These are phyloP conservation scores for Dactylella cylindrospora DNA, from an alignment of 2,329 filamentous ascomycete species.

Conservation along the genomic window DNA sequence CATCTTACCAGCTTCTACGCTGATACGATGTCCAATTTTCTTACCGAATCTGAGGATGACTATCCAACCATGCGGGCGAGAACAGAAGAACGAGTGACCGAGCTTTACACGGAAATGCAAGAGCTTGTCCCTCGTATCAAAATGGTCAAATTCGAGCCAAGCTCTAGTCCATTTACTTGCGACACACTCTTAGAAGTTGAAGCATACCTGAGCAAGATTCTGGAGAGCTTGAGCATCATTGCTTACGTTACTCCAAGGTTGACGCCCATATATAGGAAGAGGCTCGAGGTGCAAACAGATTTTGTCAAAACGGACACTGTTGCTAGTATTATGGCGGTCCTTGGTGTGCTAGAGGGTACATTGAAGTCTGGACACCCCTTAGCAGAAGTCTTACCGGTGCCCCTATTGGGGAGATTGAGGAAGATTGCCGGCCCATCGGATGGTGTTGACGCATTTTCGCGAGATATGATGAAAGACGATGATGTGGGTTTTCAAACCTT, in stretches of 20 bases:
- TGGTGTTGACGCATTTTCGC: constrained; percentile 15
- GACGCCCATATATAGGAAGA: constrained; percentile 53
- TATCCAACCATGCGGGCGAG: constrained; percentile 46
- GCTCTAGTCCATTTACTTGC: constrained; percentile 52
- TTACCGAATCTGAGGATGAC: constrained; percentile 52
- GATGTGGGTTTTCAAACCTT: no score
- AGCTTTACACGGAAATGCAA: constrained; percentile 47
- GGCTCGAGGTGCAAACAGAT: constrained; percentile 53
- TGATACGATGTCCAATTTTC: constrained; percentile 53
- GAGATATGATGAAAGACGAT: constrained; percentile 32
- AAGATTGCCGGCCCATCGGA: constrained; percentile 20
- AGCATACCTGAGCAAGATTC: constrained; percentile 50
- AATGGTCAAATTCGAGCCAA: constrained; percentile 53
- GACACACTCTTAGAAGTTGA: constrained; percentile 50
- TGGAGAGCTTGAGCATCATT: constrained; percentile 52
- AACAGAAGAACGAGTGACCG: constrained; percentile 49
- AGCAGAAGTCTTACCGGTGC: constrained; percentile 57
- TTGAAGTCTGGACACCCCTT: constrained; percentile 57
- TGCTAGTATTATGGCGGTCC: constrained; percentile 58
- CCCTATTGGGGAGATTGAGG: constrained; percentile 53
- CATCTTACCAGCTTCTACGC: constrained; percentile 58
- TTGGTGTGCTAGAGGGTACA: constrained; percentile 56
- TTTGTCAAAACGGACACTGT: constrained; percentile 55
- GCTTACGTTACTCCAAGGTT: constrained; percentile 51
- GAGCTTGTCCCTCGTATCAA: constrained; percentile 51